Conservation (phyloP, 257 asterid species). For the Echium plantagineum region DNA sequence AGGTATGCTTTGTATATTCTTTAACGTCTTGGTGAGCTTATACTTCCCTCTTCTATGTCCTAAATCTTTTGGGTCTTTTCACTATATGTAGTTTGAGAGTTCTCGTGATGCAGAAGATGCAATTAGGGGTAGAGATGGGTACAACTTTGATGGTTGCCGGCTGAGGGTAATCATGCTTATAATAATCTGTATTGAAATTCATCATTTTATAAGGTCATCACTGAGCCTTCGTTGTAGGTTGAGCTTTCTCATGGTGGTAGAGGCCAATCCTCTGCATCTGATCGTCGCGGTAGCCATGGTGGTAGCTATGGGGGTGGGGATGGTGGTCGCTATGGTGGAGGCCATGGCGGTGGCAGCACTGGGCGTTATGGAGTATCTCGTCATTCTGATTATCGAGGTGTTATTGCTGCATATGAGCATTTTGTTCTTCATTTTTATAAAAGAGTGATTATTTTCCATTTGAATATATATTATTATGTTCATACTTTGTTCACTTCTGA, state of each 20-base stretch:
- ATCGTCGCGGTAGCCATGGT: conserved; percentile 77
- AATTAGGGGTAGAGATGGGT: conserved; percentile 93
- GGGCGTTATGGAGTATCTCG: conserved; percentile 77
- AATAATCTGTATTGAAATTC: conserved; percentile 1
- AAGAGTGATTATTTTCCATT: background rate
- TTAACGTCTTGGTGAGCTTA: background rate
- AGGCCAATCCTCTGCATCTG: conserved; percentile 86
- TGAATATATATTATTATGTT: background rate
- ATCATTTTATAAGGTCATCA: background rate
- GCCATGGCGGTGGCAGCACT: conserved; percentile 35
- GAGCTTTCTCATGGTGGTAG: conserved; percentile 98
- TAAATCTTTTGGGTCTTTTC: background rate
- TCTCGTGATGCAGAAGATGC: conserved; percentile 96
- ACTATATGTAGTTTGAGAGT: conserved; percentile 55
- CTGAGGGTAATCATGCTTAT: conserved; percentile 53
- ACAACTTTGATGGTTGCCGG: conserved; percentile 91
- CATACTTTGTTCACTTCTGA: conserved; percentile 1
- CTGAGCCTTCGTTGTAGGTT: conserved; percentile 30
- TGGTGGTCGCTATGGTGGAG: conserved; percentile 28
- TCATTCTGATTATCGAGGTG: conserved; percentile 93
- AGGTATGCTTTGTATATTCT: conserved; percentile 34
- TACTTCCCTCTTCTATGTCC: background rate
- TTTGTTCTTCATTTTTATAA: background rate
- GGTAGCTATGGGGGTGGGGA: conserved; percentile 26
- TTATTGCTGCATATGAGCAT: conserved; percentile 1